phyloP scores from a whole-genome alignment of 2,329 filamentous ascomycete genomes.

The Zasmidium angulare region DNA sequence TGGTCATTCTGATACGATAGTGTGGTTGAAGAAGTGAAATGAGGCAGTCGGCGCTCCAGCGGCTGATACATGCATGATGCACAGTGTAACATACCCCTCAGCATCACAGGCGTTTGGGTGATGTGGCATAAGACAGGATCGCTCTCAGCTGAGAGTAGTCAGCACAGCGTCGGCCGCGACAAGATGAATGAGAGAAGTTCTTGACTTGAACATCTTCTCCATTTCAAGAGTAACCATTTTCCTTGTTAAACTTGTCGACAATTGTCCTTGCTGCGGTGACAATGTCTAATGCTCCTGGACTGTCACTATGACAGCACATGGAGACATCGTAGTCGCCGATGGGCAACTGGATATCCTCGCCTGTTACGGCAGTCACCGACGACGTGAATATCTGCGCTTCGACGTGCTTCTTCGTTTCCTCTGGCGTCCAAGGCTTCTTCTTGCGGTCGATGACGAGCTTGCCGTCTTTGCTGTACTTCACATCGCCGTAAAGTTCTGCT shows the following conservation, averaged over 20 bases:
- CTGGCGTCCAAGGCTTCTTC: constrained; percentile 53
- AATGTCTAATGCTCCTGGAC: constrained; percentile 45
- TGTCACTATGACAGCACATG: constrained; percentile 48
- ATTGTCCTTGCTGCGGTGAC: constrained; percentile 44
- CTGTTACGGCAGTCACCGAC: constrained; percentile 42
- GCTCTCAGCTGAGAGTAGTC: no score
- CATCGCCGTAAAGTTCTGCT: constrained; percentile 57
- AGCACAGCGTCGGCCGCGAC: no score
- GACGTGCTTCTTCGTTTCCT: constrained; percentile 44
- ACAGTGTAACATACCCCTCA: no score
- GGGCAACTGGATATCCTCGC: constrained; percentile 43
- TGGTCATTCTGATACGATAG: neutral
- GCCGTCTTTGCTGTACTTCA: constrained; percentile 52
- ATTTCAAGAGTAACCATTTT: constrained; percentile 20
- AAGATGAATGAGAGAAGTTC: no score
- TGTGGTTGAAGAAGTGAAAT: neutral
- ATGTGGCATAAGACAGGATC: no score
- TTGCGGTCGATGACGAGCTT: constrained; percentile 58
- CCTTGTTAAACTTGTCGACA: constrained; percentile 43
- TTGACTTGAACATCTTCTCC: no score
- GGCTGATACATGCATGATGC: no score
- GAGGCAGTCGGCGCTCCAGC: no score
- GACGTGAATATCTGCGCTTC: constrained; percentile 41
- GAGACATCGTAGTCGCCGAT: constrained; percentile 44
- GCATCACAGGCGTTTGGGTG: no score